Evolutionary conservation across 345 rosid genomes (phyloP).

Genomic region (Raphanus sativus): DNA sequence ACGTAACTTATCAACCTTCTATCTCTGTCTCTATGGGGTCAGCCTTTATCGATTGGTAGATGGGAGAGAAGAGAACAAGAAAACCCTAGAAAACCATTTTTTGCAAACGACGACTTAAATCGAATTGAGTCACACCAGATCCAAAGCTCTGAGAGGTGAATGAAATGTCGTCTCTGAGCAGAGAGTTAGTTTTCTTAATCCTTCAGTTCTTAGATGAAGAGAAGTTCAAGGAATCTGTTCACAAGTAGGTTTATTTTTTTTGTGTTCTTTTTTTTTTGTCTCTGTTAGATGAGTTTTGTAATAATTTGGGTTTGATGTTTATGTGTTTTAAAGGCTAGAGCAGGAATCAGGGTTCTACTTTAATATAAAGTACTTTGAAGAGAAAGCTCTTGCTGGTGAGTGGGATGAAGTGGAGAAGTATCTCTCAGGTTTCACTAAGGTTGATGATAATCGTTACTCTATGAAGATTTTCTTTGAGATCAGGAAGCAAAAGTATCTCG

Average conservation of each 20-base stretch:
- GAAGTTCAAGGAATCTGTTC: slow-evolving; percentile 51
- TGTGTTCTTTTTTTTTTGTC: background rate
- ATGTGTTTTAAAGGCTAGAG: slow-evolving; percentile 50
- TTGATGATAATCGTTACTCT: slow-evolving; percentile 79
- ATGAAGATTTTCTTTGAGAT: slow-evolving; percentile 62
- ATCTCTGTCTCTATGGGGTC: slow-evolving; percentile 27
- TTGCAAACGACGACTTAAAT: slow-evolving; percentile 23
- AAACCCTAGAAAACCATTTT: slow-evolving; percentile 40
- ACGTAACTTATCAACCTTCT: background rate
- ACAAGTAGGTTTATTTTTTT: slow-evolving; percentile 45
- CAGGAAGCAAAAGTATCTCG: slow-evolving; percentile 62
- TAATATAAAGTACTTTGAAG: slow-evolving; percentile 86
- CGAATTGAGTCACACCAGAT: slow-evolving; percentile 27
- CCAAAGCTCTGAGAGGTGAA: background rate
- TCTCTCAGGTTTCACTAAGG: slow-evolving; percentile 86
- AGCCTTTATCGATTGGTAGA: slow-evolving; percentile 28
- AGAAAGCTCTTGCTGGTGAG: slow-evolving; percentile 81
- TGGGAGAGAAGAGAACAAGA: slow-evolving; percentile 22
- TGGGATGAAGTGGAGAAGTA: slow-evolving; percentile 97
- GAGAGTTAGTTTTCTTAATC: slow-evolving; percentile 65
- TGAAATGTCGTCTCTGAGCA: slow-evolving; percentile 63
- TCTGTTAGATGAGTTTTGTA: background rate
- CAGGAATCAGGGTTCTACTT: slow-evolving; percentile 92
- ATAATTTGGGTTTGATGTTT: slow-evolving; percentile 12
- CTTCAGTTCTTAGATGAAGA: slow-evolving; percentile 65